These are phyloP conservation scores for Diospyros kaki DNA, from an alignment of 148 eudicot genomes.

Conservation along the genomic window DNA sequence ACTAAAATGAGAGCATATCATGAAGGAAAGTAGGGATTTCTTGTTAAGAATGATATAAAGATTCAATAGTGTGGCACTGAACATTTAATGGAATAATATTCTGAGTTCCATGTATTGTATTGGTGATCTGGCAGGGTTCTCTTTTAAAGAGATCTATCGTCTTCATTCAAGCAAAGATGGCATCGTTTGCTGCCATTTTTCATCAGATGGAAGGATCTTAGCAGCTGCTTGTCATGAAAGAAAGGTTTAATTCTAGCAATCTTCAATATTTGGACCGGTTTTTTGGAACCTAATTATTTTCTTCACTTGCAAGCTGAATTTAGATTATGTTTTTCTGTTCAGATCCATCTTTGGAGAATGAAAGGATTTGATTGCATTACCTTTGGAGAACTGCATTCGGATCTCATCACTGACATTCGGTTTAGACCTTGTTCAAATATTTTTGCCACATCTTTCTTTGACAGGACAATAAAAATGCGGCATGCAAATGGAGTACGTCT, in stretches of 20 bases:
- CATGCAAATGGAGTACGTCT: slow-evolving; percentile 36
- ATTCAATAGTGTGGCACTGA: not conserved
- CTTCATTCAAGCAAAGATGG: slow-evolving; percentile 18
- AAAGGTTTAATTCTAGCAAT: slow-evolving; percentile 28
- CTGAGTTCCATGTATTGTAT: not conserved
- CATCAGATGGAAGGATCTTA: slow-evolving; percentile 38
- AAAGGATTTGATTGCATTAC: slow-evolving; percentile 5
- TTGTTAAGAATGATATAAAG: not conserved
- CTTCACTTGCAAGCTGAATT: not conserved
- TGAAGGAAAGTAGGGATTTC: too few species aligned
- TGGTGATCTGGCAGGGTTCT: slow-evolving; percentile 14
- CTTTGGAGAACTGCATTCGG: slow-evolving; percentile 22
- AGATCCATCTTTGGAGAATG: slow-evolving; percentile 39
- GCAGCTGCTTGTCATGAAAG: slow-evolving; percentile 57
- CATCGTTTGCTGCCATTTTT: slow-evolving; percentile 45
- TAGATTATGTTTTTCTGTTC: slow-evolving; percentile 5
- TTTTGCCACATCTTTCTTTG: slow-evolving; percentile 57
- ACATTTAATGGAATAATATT: not conserved
- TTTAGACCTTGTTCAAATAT: slow-evolving; percentile 38
- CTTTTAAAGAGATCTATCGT: slow-evolving; percentile 6
- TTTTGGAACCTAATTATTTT: not conserved
- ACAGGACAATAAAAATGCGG: slow-evolving; percentile 45
- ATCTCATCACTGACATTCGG: slow-evolving; percentile 45
- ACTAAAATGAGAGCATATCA: too few species aligned
- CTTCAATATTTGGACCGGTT: not conserved